A percentile compares a stretch with the other conserved stretches of the same genome.
These are phyloP conservation scores for Omphalotus guepiniiformis DNA, from an alignment of 768 basidiomycete species.

Conservation along the genomic window DNA sequence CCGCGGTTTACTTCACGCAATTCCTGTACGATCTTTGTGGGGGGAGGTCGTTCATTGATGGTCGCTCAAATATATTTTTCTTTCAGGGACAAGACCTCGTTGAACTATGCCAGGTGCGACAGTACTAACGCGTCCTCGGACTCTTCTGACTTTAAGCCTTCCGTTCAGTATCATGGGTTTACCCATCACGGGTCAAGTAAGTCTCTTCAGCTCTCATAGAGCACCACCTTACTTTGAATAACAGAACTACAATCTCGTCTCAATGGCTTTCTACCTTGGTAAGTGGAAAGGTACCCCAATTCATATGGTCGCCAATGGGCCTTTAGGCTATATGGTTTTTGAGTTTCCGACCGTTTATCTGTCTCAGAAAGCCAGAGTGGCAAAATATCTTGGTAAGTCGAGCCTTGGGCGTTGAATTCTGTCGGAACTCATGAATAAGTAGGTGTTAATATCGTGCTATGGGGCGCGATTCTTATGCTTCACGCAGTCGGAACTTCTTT, in stretches of 20 bases:
- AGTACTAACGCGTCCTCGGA: not conserved
- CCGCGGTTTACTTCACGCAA: constrained; percentile 66
- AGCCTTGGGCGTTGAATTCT: not conserved
- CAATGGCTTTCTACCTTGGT: constrained; percentile 63
- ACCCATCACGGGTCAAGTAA: constrained; percentile 57
- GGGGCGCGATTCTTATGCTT: constrained; percentile 57
- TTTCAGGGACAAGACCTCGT: constrained; percentile 60
- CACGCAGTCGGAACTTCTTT: constrained; percentile 56
- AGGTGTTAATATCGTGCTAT: constrained; percentile 56
- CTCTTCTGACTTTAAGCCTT: not conserved
- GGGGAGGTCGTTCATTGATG: not conserved
- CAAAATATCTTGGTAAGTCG: constrained; percentile 55
- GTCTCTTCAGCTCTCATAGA: not conserved
- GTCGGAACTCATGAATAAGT: not conserved
- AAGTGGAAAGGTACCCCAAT: not conserved
- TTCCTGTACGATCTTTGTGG: constrained; percentile 39
- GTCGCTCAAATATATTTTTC: not conserved
- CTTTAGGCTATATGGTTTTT: constrained; percentile 51
- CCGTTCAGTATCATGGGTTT: constrained; percentile 59
- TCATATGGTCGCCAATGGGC: not conserved
- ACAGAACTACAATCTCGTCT: constrained; percentile 62
- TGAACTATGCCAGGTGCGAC: constrained; percentile 63
- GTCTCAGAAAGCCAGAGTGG: constrained; percentile 54
- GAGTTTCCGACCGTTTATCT: constrained; percentile 67
- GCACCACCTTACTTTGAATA: constrained; percentile 5